Base-by-base conservation (phyloP, 352 stramenopile genomes). In the Phytophthora hibernalis region DNA sequence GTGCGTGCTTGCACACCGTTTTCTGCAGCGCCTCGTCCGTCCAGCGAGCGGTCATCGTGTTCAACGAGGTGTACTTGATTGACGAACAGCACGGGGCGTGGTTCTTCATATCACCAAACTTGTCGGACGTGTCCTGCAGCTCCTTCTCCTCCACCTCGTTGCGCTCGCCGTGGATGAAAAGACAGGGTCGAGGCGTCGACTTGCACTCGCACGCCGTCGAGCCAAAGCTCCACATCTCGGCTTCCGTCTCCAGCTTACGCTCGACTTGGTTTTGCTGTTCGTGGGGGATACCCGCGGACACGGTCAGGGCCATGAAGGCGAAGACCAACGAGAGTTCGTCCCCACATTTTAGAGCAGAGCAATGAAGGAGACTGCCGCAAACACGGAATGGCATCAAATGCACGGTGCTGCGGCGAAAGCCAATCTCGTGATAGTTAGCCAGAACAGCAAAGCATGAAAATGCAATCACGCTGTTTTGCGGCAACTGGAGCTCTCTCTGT, bases 131-230 rank as follows among this genome's bases (percentile, higher is more conserved):
- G 15, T 61, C 31, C 24, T 76, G 69, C 30, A 80, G 20, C 13
- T 68, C 61, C 33, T 48, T 53, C 16, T 73, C 28, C 22, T 72
- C 59, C 3, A 40, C 28, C 9, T 59, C 21, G 16, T 76, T 67
- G 18, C 53, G 67, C 13, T 77, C 47, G 11, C 74, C 77, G 45
- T 85, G 74, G 37, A 83, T 78, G 56, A 85, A 83, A 2, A 85
- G 40, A 28, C 77, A 85, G 15, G 78, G 70, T 5, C 74, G 74
- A 58, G 47, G 65, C 9, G 54, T 73, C 6, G 65, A 74, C 26
- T 68, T 71, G 51, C 74, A 82, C 43, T 70, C 37, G 20, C 74
- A 82, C 21, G 28, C 33, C 1, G 55, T 58, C 0, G 60, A 71
- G 9, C 56, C 52, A 26, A 76, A 76, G 43, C 44, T 35, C 59